Evolutionary conservation across 2,329 filamentous ascomycete genomes (phyloP).

Genomic region (Pyrenophora tritici-repentis): DNA sequence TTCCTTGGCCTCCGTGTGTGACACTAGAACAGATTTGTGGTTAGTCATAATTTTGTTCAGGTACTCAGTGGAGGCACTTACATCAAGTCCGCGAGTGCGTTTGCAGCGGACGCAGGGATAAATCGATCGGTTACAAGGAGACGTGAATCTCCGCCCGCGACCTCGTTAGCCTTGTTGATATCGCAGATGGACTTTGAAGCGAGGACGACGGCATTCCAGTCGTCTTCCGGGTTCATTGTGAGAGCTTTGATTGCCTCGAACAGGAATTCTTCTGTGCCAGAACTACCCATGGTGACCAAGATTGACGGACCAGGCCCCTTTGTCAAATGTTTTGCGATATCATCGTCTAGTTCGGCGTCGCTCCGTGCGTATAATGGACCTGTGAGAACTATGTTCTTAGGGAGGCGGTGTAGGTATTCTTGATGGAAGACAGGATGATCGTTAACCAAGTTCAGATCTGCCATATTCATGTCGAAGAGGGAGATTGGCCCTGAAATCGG

Average conservation of each 20-base stretch:
- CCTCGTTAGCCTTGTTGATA: slow-evolving; percentile 30
- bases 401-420: slow-evolving; percentile 36
- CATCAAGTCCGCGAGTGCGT: slow-evolving; percentile 35
- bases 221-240: slow-evolving; percentile 26
- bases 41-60: too few relatives aligned
- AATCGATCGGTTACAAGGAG: slow-evolving; percentile 39
- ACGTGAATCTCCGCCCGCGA: slow-evolving; percentile 32
- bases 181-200: slow-evolving; percentile 40
- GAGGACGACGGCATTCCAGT: slow-evolving; percentile 39
- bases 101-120: slow-evolving; percentile 36
- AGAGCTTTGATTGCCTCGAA: slow-evolving; percentile 41
- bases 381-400: slow-evolving; percentile 38
- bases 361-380: slow-evolving; percentile 35
- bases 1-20: slow-evolving; percentile 41
- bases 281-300: slow-evolving; percentile 41
- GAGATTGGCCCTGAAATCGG: slow-evolving; percentile 37
- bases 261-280: slow-evolving; percentile 38
- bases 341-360: slow-evolving; percentile 30
- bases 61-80: too few relatives aligned
- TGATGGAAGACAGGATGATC: slow-evolving; percentile 41
- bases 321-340: slow-evolving; percentile 34
- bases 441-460: slow-evolving; percentile 42
- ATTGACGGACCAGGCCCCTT: slow-evolving; percentile 30
- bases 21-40: slow-evolving; percentile 2
- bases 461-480: slow-evolving; percentile 45